Evolutionary conservation across 2,329 filamentous ascomycete genomes (phyloP).

Genomic region (Diplodia mutila): DNA sequence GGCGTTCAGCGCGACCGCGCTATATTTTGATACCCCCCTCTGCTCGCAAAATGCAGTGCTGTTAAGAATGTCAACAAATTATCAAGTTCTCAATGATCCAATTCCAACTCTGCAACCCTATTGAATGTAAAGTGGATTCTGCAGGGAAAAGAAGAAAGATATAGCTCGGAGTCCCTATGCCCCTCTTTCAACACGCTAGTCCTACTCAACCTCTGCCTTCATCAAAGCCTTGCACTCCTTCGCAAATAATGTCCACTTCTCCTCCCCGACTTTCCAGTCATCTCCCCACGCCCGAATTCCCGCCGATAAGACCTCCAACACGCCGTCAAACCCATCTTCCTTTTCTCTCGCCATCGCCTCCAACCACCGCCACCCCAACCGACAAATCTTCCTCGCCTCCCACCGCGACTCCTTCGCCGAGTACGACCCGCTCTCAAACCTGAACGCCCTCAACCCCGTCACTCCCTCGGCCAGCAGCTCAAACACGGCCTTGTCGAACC

Average conservation of each 20-base stretch:
- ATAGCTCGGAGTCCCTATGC: too few relatives aligned
- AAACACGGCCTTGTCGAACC: slow-evolving; percentile 41
- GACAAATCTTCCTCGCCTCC: slow-evolving; percentile 38
- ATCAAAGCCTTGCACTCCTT: not conserved
- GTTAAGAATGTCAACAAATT: not conserved
- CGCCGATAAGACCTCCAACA: slow-evolving; percentile 31
- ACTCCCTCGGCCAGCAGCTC: slow-evolving; percentile 34
- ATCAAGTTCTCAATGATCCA: not conserved
- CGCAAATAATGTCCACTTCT: not conserved
- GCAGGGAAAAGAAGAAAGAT: not conserved
- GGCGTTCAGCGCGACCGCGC: not conserved
- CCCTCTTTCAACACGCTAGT: not conserved
- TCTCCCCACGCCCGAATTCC: not conserved
- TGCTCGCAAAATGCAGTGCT: not conserved
- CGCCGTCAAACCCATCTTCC: slow-evolving; percentile 35
- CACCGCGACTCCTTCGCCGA: not conserved
- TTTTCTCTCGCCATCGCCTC: slow-evolving; percentile 38
- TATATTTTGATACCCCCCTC: slow-evolving; percentile 8
- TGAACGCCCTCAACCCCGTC: slow-evolving; percentile 36
- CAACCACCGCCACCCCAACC: slow-evolving; percentile 42
- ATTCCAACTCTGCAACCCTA: not conserved
- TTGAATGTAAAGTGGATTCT: not conserved
- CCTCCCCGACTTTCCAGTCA: not conserved
- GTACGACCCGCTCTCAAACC: slow-evolving; percentile 28
- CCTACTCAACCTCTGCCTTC: not conserved